Percentiles rank a stretch among this genome's conserved stretches.
phyloP scores from a whole-genome alignment of 176 grass and related monocot genomes.

The barley (Hordeum vulgare) region MorexV3_pseudomolecules_assembly NC_058518.1:170940945-170941444 shows the following conservation, averaged over 20 bases:
- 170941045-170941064: slow-evolving; percentile 90
- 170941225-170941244: neutral
- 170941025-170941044: slow-evolving; percentile 73
- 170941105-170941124: neutral
- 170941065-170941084: slow-evolving; percentile 62
- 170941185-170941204: neutral
- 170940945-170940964: neutral
- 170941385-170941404: neutral
- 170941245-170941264: neutral
- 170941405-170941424: neutral
- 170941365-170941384: neutral
- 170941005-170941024: slow-evolving; percentile 80
- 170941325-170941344: neutral
- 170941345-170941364: neutral
- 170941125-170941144: neutral
- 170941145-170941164: neutral
- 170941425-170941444: neutral
- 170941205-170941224: neutral
- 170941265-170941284: neutral
- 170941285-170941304: neutral
- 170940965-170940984: neutral
- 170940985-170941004: slow-evolving; percentile 65
- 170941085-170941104: neutral
- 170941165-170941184: neutral
- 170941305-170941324: neutral